These are phyloP conservation scores for Trapa incisa DNA, from an alignment of 345 rosid species.

Conservation along the genomic window DNA sequence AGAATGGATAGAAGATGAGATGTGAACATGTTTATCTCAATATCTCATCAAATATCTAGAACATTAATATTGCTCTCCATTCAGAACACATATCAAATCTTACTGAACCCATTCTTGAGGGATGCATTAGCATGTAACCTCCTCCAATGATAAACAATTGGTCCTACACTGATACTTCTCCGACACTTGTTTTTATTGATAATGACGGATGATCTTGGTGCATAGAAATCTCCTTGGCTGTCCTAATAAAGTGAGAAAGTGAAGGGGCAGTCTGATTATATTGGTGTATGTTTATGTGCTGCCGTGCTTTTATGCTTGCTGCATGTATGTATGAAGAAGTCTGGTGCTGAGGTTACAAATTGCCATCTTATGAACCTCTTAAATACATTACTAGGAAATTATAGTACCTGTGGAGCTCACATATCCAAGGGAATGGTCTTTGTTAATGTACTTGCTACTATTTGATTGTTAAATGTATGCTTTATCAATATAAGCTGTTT, in stretches of 20 bases:
- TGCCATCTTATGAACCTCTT: neutral
- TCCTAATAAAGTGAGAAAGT: neutral
- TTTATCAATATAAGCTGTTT: neutral
- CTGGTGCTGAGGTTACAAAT: neutral
- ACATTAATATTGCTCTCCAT: too few relatives aligned
- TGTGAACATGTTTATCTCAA: too few relatives aligned
- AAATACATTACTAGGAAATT: neutral
- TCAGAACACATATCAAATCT: neutral
- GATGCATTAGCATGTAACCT: neutral
- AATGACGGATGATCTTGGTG: neutral
- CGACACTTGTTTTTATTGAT: neutral
- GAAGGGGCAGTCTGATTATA: neutral
- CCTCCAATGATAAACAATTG: neutral
- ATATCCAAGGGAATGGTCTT: neutral
- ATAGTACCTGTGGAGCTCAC: neutral
- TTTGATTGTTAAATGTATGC: neutral
- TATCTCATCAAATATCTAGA: too few relatives aligned
- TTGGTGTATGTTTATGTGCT: neutral
- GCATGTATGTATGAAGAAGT: neutral
- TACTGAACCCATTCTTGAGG: neutral
- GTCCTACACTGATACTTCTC: neutral
- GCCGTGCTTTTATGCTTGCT: neutral
- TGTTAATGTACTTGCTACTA: neutral
- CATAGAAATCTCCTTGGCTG: neutral
- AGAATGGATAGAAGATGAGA: too few relatives aligned